Base-by-base conservation (phyloP, 257 asterid genomes). In the Rauvolfia tetraphylla region DNA sequence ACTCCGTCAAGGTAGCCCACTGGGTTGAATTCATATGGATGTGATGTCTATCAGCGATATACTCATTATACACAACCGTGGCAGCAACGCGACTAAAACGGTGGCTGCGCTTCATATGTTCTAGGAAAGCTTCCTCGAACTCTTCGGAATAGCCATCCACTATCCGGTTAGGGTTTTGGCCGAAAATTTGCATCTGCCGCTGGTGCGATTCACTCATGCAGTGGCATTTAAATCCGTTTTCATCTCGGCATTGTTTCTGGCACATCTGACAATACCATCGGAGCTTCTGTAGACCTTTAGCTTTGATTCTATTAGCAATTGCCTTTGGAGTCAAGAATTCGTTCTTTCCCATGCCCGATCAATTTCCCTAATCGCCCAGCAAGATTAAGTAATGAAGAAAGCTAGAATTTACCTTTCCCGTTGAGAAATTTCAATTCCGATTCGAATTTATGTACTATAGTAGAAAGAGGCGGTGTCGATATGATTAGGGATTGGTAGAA, bases 211-310 rank as follows among this genome's bases (percentile, higher is more conserved):
- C 98, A 78, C 97, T 91, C 98, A 91, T 92, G 42, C 97, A 92
- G 68, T 95, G 98, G 82, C 99, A 95, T 84, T 95, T 92, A 88
- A 95, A 95, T 23, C 99, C 98, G 77, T 95, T 95, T 83, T 91
- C 97, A 78, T 92, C 96, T 36, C 96, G 93, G 87, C 98, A 95
- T 85, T 95, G 98, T 67, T 92, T 95, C 54, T 95, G 96, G 80
- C 99, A 95, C 96, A 91, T 92, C 86, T 92, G 97, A 77, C 99
- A 95, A 80, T 92, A 92, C 97, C 95, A 92, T 79, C 97, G 96
- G 39, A 91, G 89, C 61, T 92, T 95, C 84, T 92, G 98, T 75
- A 95, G 67, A 25, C 98, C 97, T 78, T 91, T 91, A 1, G 97
- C 93, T 80, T 91, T 71, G 97, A n/a, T n/a, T n/a, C n/a, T n/a